Percentiles rank a stretch among this genome's conserved stretches.
These are phyloP conservation scores for Suillus alpinus DNA, from an alignment of 768 basidiomycete genomes.

Conservation along the genomic window DNA sequence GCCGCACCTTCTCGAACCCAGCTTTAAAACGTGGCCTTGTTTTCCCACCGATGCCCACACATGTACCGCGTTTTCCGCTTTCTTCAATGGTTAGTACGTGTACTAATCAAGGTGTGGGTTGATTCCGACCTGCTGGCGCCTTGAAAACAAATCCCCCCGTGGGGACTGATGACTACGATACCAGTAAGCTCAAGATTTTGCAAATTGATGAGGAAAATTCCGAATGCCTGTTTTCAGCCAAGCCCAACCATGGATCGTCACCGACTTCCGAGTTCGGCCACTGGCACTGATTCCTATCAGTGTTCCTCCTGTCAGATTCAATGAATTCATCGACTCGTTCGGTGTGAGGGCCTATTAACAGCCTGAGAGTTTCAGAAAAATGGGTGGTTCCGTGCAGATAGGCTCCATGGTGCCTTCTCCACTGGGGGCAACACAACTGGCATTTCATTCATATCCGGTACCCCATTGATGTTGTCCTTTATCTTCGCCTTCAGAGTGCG, in stretches of 20 bases:
- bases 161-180: neutral
- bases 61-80: neutral
- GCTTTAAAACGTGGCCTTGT: constrained; percentile 14
- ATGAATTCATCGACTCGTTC: neutral
- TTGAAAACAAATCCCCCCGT: neutral
- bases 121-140: neutral
- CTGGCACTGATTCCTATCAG: neutral
- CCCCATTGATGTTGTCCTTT: neutral
- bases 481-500: neutral
- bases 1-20: constrained; percentile 1
- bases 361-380: neutral
- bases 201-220: constrained; percentile 7
- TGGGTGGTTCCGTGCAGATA: neutral
- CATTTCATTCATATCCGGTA: neutral
- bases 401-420: neutral
- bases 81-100: neutral
- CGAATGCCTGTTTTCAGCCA: neutral
- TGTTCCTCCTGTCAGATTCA: neutral
- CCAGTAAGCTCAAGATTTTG: constrained; percentile 4
- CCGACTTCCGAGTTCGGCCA: neutral
- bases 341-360: neutral
- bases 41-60: constrained; percentile 5
- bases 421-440: neutral
- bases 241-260: neutral
- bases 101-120: neutral